A percentile compares a stretch with the other conserved stretches of the same genome.
These are phyloP conservation scores for Eucalyptus pauciflora DNA, from an alignment of 345 rosid species.

Conservation along the genomic window DNA sequence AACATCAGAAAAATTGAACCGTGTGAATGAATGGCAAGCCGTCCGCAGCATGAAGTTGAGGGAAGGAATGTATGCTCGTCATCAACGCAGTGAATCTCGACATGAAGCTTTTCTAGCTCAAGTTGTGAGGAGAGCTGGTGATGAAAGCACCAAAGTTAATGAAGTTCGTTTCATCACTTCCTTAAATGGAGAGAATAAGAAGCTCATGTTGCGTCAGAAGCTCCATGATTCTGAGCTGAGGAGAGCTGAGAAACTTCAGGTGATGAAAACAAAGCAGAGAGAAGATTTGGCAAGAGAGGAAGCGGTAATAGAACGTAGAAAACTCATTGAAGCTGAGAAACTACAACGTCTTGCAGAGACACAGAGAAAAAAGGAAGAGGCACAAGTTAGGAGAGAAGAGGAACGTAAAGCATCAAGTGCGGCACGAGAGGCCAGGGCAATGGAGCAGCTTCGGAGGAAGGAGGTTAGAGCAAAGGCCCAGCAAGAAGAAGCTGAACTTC, in stretches of 20 bases:
- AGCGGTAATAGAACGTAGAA: slow-evolving; percentile 68
- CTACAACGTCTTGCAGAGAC: slow-evolving; percentile 74
- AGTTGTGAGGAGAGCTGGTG: slow-evolving; percentile 80
- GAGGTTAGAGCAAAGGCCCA: slow-evolving; percentile 74
- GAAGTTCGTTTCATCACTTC: slow-evolving; percentile 82
- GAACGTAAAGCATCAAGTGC: slow-evolving; percentile 80
- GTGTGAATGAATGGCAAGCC: slow-evolving; percentile 78
- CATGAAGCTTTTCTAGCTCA: slow-evolving; percentile 79
- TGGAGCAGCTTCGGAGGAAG: slow-evolving; percentile 64
- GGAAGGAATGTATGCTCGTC: slow-evolving; percentile 76
- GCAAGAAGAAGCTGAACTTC: slow-evolving; percentile 79
- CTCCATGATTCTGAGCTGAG: slow-evolving; percentile 67
- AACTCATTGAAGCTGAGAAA: slow-evolving; percentile 73
- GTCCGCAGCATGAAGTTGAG: slow-evolving; percentile 58
- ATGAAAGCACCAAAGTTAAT: slow-evolving; percentile 76
- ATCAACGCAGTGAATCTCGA: slow-evolving; percentile 60
- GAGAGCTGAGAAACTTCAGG: slow-evolving; percentile 70
- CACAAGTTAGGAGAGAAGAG: slow-evolving; percentile 76
- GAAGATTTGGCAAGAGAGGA: slow-evolving; percentile 80
- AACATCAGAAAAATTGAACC: slow-evolving; percentile 56
- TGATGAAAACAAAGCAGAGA: slow-evolving; percentile 53
- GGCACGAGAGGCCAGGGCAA: slow-evolving; percentile 63
- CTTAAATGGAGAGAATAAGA: slow-evolving; percentile 71
- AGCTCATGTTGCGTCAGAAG: slow-evolving; percentile 67
- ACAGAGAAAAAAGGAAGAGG: slow-evolving; percentile 73